Conservation (phyloP, 257 asterid species). For the Nicotiana attenuata region DNA sequence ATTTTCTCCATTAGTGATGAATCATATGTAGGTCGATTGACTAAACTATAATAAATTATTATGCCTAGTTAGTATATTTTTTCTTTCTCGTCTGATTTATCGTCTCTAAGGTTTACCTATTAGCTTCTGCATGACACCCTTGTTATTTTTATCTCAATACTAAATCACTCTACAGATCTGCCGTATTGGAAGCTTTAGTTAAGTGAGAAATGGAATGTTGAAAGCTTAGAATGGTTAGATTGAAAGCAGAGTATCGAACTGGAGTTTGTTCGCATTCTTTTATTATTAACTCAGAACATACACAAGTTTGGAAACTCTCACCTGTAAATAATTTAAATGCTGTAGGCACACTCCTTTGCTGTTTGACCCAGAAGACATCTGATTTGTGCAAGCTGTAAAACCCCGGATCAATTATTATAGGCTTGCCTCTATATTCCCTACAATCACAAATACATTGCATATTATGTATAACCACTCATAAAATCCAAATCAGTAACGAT, state of each 20-base stretch:
- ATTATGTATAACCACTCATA: too few relatives aligned
- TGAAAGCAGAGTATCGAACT: background rate
- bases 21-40: too few relatives aligned
- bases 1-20: too few relatives aligned
- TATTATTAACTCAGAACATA: background rate
- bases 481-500: background rate
- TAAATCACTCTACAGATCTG: too few relatives aligned
- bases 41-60: too few relatives aligned
- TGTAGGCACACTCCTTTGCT: slow-evolving; percentile 33
- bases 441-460: background rate
- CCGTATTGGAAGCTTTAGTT: background rate
- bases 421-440: slow-evolving; percentile 64
- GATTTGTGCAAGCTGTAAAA: slow-evolving; percentile 27
- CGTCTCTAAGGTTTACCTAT: too few relatives aligned
- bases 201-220: background rate
- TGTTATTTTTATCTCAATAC: too few relatives aligned
- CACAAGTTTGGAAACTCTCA: slow-evolving; percentile 10
- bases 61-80: too few relatives aligned
- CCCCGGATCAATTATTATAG: slow-evolving; percentile 71
- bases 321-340: slow-evolving; percentile 44
- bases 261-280: background rate
- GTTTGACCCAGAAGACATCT: slow-evolving; percentile 42
- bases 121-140: too few relatives aligned
- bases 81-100: too few relatives aligned
- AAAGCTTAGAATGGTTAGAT: background rate